These are phyloP conservation scores for Globisporangium spinosum DNA, from an alignment of 352 stramenopile species.

Conservation along the genomic window DNA sequence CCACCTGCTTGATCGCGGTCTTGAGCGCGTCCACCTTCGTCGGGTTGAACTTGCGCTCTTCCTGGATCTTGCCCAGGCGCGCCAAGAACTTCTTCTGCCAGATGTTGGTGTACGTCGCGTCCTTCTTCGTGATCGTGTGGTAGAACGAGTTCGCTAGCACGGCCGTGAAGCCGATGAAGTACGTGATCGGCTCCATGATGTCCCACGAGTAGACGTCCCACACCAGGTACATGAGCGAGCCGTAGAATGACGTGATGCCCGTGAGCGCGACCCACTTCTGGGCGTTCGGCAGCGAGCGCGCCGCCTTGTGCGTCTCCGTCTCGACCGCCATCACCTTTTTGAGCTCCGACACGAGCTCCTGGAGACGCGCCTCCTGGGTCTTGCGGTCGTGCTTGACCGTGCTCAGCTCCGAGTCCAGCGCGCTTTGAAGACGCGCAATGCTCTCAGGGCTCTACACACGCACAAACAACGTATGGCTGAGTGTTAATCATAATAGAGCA, in stretches of 20 bases:
- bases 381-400: slow-evolving; percentile 65
- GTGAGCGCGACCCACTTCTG: slow-evolving; percentile 69
- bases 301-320: slow-evolving; percentile 38
- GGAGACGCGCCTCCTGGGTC: slow-evolving; percentile 47
- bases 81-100: slow-evolving; percentile 67
- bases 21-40: slow-evolving; percentile 41
- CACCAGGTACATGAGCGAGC: slow-evolving; percentile 71
- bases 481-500: background rate
- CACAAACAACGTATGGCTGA: background rate
- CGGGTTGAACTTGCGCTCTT: slow-evolving; percentile 53
- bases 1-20: slow-evolving; percentile 42
- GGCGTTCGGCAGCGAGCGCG: slow-evolving; percentile 54
- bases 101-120: slow-evolving; percentile 82
- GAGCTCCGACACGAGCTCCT: slow-evolving; percentile 39
- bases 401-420: slow-evolving; percentile 74
- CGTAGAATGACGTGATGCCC: slow-evolving; percentile 66
- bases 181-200: slow-evolving; percentile 89
- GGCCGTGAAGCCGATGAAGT: slow-evolving; percentile 88
- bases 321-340: slow-evolving; percentile 49
- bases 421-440: slow-evolving; percentile 57
- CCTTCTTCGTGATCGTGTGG: slow-evolving; percentile 73
- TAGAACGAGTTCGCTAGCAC: slow-evolving; percentile 83
- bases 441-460: slow-evolving; percentile 61
- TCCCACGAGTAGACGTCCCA: slow-evolving; percentile 89
- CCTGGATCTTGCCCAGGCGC: slow-evolving; percentile 38